Base-by-base conservation (phyloP, 2,329 filamentous ascomycete genomes). In the Clarireedia paspali region DNA sequence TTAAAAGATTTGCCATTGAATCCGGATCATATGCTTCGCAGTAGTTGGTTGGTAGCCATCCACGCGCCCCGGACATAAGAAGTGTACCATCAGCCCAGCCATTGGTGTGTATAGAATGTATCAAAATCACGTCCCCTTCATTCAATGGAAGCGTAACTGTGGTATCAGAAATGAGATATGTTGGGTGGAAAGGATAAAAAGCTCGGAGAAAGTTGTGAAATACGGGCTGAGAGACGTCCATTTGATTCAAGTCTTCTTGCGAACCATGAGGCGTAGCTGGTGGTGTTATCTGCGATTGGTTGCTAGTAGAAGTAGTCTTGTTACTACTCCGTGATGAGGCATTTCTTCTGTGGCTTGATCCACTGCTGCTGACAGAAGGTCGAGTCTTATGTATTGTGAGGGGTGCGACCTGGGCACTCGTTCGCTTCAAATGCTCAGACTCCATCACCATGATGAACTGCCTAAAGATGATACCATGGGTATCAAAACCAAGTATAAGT, bases 1-100 rank as follows among this genome's bases (percentile, higher is more conserved):
- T 91, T 38, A 99, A 77, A 23, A 99, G 77, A 60, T 84, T 91
- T 54, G 85, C 83, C 78, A 97, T 91, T 61, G 91, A 85, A 23
- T 90, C 83, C 47, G 92, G 90, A 63, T 96, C 89, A 70, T 96
- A 99, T 9, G 89, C 81, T 69, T 96, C 91, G 75, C 94, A 99
- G 71, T 97, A 99, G 72, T 99, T 99, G 7, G 94, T 99, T 2
- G 94, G 94, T 58, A 99, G 76, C 94, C 94, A 99, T 60, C 94
- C 94, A 63, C 94, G 82, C 50, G 88, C 87, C 26, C 92, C 92
- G 2, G 91, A 89, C 24, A 87, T 81, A 59, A 99, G 74, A 42
- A 96, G 77, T 0, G 94, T 99, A 51, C 94, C 94, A 70, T 99
- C 94, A 34, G 94, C 94, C 94, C 94, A 99, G 64, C 94, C 94